Base-by-base conservation (phyloP, 352 stramenopile species). In the Aphanomyces stellatus region DNA sequence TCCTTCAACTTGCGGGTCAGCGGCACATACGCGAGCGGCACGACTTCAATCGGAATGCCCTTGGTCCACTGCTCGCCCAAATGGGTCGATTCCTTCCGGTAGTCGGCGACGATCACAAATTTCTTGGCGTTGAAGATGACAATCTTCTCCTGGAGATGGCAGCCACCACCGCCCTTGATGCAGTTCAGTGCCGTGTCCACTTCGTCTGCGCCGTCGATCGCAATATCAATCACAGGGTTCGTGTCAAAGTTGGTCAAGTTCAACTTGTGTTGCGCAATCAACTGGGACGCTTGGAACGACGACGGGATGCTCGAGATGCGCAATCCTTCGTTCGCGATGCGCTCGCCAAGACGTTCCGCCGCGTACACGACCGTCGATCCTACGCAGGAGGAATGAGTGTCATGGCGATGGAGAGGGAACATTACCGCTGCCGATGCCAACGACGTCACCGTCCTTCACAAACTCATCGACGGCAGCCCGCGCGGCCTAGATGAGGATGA, bases 201-300 rank as follows among this genome's bases (percentile, higher is more conserved):
- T 74, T 99, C 95, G 78, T 99, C 96, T 15, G 96, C 96, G 49
- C 96, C 97, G 81, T 99, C 97, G 73, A 99, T 99, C 35, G 96
- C 97, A 68, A 99, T 95, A 81, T 99, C 97, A 49, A 99, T 94
- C 69, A 92, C 82, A 31, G 86, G 81, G 59, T 81, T 72, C 62
- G 88, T 80, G 68, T 93, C 85, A 62, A 95, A 75, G 72, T 87
- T 91, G 25, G 80, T 90, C 55, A 95, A 74, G 61, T 74, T 77
- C 40, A 96, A 81, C 51, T 82, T 79, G 69, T 92, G 69, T 71
- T 95, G 73, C 60, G 76, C 69, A 59, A 96, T 91, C 61, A 95
- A 87, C 78, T 98, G 93, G 70, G 98, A 98, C 57, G 96, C 97
- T 68, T 98, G 93, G 66, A 99, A 96, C 19, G 93, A 99, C 33